Evolutionary conservation across 2,329 filamentous ascomycete species (phyloP), one percentile per base, ranked within the genome.

Genomic region (Arthrobotrys megalospora): DNA sequence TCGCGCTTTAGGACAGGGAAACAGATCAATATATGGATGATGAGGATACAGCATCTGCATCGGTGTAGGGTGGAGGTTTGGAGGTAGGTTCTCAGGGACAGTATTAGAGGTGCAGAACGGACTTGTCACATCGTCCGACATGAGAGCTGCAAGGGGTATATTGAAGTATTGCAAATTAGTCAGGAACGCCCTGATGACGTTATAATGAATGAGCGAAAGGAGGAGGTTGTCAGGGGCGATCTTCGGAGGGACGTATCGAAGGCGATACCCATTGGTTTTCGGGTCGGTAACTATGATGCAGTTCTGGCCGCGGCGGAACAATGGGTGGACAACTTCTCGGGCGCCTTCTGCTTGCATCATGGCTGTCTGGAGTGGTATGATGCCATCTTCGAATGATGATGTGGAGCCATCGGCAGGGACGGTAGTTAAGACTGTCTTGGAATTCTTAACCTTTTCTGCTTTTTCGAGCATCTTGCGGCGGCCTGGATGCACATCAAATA

Each of bases 21-120:
- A 80, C 0, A 85, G 79, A 80, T 85, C 84, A 6, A 85, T 68
- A 83, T 84, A 85, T 1, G 83, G 83, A 47, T 84, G 83, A 48
- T 85, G 84, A 0, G 76, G 64, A 0, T 81, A 76, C 0, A 79
- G 58, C 32, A 80, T 73, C 69, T 85, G 84, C n/a, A 83, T 75
- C 1, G 71, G 69, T 5, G 83, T 85, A 0, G 84, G 83, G 4
- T 70, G 80, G 3, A 84, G 80, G 4, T 50, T 55, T 5, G 65
- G 7, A 1, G 81, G 80, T 12, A 77, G 79, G 21, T 71, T 62
- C 14, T 43, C 60, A 16, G 60, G 60, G 2, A 72, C 66, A 10
- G 62, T 72, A 32, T 64, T 50, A 16, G 76, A 79, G 6, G 79
- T 80, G 62, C 80, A 80, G 48, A 79, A 71, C 6, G 80, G 53